Evolutionary conservation across 192 early-diverging fungal genomes (phyloP).

Genomic region (Dissophora globulifera): DNA sequence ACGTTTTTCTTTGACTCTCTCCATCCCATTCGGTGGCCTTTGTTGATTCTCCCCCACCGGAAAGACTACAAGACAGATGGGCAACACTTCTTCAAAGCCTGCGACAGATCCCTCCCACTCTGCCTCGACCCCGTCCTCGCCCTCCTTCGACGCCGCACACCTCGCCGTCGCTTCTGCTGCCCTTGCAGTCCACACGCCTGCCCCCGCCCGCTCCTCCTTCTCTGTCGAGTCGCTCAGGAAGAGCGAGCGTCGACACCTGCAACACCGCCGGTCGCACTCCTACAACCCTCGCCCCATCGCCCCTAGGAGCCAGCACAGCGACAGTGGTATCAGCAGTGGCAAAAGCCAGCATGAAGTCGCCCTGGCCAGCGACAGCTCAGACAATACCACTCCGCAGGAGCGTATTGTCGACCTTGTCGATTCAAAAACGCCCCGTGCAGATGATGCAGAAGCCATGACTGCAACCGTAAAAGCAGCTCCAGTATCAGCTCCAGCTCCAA

Average conservation of each 20-base stretch:
- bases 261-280: conserved; percentile 3
- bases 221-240: conserved; percentile 5
- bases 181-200: background rate
- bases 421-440: conserved; percentile 13
- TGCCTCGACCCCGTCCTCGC: background rate
- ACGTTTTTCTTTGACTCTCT: background rate
- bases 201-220: conserved; percentile 11
- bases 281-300: background rate
- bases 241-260: background rate
- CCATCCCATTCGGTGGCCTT: background rate
- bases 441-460: background rate
- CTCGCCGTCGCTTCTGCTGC: background rate
- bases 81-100: conserved; percentile 34
- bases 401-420: too few relatives aligned
- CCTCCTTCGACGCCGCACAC: background rate
- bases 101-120: background rate
- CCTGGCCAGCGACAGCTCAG: background rate
- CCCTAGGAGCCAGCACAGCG: conserved; percentile 12
- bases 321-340: conserved; percentile 10
- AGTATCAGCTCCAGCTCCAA: too few relatives aligned
- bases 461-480: too few relatives aligned
- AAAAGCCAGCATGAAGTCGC: conserved; percentile 11
- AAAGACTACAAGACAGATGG: conserved; percentile 21
- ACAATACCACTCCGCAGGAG: too few relatives aligned
- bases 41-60: background rate